Conservation (phyloP, 2,329 filamentous ascomycete species). For the Colletotrichum shisoi region DNA sequence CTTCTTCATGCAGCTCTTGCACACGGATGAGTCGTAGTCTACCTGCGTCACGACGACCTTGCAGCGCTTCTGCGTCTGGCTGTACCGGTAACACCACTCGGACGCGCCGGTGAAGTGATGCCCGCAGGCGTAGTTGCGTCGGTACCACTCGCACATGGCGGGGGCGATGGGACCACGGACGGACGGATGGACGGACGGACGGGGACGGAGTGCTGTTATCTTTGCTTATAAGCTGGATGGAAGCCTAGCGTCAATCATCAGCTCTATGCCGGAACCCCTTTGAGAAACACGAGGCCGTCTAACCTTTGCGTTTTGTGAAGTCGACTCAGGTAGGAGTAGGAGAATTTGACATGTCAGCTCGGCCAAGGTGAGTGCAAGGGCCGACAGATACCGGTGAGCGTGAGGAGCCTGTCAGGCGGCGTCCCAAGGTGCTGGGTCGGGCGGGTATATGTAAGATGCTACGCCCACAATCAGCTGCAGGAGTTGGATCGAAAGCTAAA, state of each 20-base stretch:
- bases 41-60: conserved; percentile 35
- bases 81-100: conserved; percentile 39
- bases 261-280: background rate
- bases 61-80: conserved; percentile 39
- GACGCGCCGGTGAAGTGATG: conserved; percentile 39
- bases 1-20: conserved; percentile 31
- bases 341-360: conserved; percentile 35
- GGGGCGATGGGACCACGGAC: background rate
- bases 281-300: background rate
- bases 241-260: too few relatives aligned
- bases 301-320: conserved; percentile 23
- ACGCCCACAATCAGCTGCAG: conserved; percentile 28
- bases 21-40: conserved; percentile 35
- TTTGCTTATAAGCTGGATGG: background rate
- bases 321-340: conserved; percentile 24
- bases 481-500: conserved; percentile 17
- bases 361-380: conserved; percentile 36
- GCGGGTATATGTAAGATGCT: conserved; percentile 39
- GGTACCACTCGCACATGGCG: conserved; percentile 40
- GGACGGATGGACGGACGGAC: too few relatives aligned
- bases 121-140: conserved; percentile 40
- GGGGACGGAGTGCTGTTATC: too few relatives aligned
- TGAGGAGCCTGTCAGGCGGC: conserved; percentile 31
- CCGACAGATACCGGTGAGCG: conserved; percentile 34
- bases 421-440: conserved; percentile 35